Base-by-base conservation (phyloP, 2,329 filamentous ascomycete species). In the Biscogniauxia sp. region DNA sequence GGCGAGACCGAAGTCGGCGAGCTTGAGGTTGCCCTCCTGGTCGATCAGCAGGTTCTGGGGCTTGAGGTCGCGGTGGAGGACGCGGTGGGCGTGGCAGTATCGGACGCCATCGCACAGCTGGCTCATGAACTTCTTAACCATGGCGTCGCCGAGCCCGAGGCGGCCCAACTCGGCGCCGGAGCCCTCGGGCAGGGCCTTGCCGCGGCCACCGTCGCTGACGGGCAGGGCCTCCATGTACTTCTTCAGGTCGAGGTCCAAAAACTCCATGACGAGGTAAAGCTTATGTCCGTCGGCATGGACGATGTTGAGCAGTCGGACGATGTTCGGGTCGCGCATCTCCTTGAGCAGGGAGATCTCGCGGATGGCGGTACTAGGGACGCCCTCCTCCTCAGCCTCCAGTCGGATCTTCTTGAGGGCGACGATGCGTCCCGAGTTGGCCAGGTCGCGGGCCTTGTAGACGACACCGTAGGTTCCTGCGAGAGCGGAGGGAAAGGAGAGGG, bases 361-460 rank as follows among this genome's bases (percentile, higher is more conserved):
- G 72, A 97, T 97, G 67, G 93, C 93, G 2, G 93, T 97, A 72
- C 89, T 93, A 2, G 93, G 93, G 19, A 96, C 92, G 68, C 93
- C 93, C 75, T 97, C 93, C 79, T 97, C 93, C 80, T 97, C 93
- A 64, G 93, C 92, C 74, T 97, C 93, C 70, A 97, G 89, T 65
- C 93, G 90, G 72, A 97, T 97, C 82, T 97, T 97, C 84, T 97
- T 97, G 69, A 97, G 82, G 20, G 93, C 93, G 65, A 97, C 93
- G 70, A 97, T 95, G 70, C 91, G 90, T 72, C 91, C 91, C 67
- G 84, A 84, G 72, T 93, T 89, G 67, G 86, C 86, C 62, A 97
- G 88, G 76, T 97, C 93, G 68, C 90, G 88, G 61, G 93, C 93
- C 78, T 96, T 96, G 86, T 97, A 97, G 65, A 97, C 93, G 64